These are phyloP conservation scores for Botryococcus braunii DNA, from an alignment of 163 green algal species.

Conservation along the genomic window DNA sequence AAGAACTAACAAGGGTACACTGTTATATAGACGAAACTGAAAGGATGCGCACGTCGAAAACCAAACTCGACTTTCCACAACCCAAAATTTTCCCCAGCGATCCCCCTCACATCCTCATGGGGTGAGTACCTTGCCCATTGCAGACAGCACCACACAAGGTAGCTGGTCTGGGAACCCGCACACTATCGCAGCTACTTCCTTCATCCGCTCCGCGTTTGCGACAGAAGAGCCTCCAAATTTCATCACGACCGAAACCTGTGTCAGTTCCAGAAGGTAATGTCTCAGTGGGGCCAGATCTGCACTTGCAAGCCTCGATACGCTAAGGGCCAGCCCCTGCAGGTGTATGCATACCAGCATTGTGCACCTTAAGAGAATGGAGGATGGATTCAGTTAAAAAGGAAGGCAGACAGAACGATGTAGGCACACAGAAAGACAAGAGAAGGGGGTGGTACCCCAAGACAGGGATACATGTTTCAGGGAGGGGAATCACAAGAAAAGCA, in stretches of 20 bases:
- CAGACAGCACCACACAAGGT: constrained; percentile 89
- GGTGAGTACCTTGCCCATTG: constrained; percentile 84
- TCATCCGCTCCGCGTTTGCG: constrained; percentile 82
- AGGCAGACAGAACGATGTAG: no score
- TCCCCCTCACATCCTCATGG: not conserved
- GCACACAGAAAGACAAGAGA: no score
- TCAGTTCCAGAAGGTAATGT: no score
- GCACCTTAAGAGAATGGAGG: no score
- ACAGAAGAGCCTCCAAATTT: constrained; percentile 97
- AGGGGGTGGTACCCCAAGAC: no score
- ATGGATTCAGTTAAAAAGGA: no score
- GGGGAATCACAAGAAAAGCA: no score
- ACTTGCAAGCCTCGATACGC: no score
- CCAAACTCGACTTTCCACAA: not conserved
- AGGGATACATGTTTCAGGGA: no score
- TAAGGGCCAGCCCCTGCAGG: no score
- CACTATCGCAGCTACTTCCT: constrained; percentile 90
- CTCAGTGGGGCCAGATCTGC: no score
- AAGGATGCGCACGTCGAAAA: not conserved
- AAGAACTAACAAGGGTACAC: not conserved
- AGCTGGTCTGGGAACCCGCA: constrained; percentile 77
- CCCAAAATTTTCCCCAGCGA: not conserved
- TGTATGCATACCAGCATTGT: no score
- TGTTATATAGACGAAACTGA: not conserved
- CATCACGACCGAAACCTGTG: constrained; percentile 79